These are phyloP conservation scores for Penicillium sp. DNA, from an alignment of 2,329 filamentous ascomycete species.

Conservation along the genomic window DNA sequence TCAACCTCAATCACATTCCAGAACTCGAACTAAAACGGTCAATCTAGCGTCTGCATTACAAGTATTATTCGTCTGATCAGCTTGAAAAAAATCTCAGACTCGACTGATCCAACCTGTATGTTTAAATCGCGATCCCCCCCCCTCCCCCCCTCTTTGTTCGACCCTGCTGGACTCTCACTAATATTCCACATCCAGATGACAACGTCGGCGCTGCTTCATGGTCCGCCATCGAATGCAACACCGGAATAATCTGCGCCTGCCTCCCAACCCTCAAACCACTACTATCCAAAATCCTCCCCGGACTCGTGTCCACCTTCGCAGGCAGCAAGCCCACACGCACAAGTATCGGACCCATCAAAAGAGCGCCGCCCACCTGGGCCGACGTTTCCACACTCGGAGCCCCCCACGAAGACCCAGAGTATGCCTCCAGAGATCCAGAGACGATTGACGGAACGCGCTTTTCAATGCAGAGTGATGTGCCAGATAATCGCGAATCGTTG, in stretches of 20 bases:
- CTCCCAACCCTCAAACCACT: slow-evolving; percentile 37
- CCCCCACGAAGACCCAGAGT: slow-evolving; percentile 25
- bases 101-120: slow-evolving; percentile 32
- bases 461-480: not conserved
- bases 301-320: slow-evolving; percentile 24
- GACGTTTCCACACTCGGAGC: slow-evolving; percentile 24
- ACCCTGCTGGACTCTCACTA: slow-evolving; percentile 3
- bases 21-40: not conserved
- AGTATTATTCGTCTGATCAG: slow-evolving; percentile 30
- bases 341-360: slow-evolving; percentile 10
- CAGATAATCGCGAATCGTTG: slow-evolving; percentile 7
- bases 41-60: slow-evolving; percentile 28
- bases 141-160: not conserved
- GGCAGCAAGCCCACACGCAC: slow-evolving; percentile 13
- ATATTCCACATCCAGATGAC: slow-evolving; percentile 20
- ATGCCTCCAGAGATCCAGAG: slow-evolving; percentile 21
- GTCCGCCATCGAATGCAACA: slow-evolving; percentile 38
- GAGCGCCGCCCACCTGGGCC: slow-evolving; percentile 23
- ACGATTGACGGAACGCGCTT: slow-evolving; percentile 18
- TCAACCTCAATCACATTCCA: too few relatives aligned
- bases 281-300: slow-evolving; percentile 25
- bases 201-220: slow-evolving; percentile 33
- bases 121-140: not conserved
- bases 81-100: slow-evolving; percentile 29
- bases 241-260: slow-evolving; percentile 39